Conservation (phyloP, 257 asterid species). For the Echium plantagineum region DNA sequence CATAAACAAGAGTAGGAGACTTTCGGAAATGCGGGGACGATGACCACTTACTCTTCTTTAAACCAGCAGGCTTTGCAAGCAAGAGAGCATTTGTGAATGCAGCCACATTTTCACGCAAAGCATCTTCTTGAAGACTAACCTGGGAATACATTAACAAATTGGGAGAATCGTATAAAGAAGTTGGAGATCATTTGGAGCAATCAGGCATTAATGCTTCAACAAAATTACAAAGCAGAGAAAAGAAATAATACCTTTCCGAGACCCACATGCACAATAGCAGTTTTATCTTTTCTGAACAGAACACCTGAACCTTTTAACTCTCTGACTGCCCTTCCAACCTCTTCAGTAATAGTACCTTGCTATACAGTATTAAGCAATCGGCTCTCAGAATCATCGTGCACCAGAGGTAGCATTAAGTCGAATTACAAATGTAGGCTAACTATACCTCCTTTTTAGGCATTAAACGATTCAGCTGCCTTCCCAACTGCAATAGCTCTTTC, state of each 20-base stretch:
- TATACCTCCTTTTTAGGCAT: conserved; percentile 79
- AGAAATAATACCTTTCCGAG: conserved; percentile 70
- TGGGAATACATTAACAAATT: conserved; percentile 18
- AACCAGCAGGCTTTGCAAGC: conserved; percentile 84
- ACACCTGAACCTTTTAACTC: conserved; percentile 61
- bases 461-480: conserved; percentile 56
- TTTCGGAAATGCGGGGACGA: conserved; percentile 6
- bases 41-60: conserved; percentile 80
- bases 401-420: background rate
- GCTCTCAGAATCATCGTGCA: background rate
- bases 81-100: conserved; percentile 85
- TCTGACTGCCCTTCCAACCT: conserved; percentile 58
- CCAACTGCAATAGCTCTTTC: conserved; percentile 40
- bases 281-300: conserved; percentile 82
- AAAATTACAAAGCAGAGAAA: conserved; percentile 5
- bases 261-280: conserved; percentile 92
- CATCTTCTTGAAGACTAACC: conserved; percentile 71
- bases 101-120: conserved; percentile 73
- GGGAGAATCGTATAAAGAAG: conserved; percentile 1
- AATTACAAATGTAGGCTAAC: conserved; percentile 11
- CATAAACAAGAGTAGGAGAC: background rate
- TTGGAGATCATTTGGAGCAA: background rate
- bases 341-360: conserved; percentile 88
- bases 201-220: background rate
- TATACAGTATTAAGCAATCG: conserved; percentile 22